Conservation (phyloP, 345 rosid species). For the Citrus trifoliata region DNA sequence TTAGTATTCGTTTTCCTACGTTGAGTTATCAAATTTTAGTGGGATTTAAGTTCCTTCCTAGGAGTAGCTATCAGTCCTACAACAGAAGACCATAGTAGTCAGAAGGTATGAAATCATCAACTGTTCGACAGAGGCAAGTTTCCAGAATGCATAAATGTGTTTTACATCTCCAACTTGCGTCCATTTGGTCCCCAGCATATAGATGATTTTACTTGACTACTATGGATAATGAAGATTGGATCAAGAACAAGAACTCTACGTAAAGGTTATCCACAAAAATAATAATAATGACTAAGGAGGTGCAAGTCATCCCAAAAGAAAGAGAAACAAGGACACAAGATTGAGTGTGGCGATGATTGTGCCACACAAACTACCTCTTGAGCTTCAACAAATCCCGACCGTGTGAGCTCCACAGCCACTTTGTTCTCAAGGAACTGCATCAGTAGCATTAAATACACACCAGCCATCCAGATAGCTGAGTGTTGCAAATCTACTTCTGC, state of each 20-base stretch:
- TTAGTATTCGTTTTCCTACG: background rate
- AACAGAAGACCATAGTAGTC: background rate
- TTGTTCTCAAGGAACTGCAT: constrained; percentile 98
- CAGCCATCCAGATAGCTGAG: constrained; percentile 95
- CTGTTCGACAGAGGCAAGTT: background rate
- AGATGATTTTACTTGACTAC: background rate
- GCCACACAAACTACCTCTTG: constrained; percentile 58
- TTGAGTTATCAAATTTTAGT: background rate
- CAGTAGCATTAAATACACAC: constrained; percentile 80
- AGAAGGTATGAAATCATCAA: background rate
- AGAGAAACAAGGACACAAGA: background rate
- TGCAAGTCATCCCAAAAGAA: background rate
- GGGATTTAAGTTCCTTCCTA: background rate
- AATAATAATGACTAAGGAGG: background rate
- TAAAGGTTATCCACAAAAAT: background rate
- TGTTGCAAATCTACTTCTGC: constrained; percentile 90
- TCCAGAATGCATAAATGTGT: background rate
- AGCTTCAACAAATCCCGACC: constrained; percentile 90
- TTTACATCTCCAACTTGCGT: too few species aligned
- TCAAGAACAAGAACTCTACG: background rate
- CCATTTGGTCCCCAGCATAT: background rate
- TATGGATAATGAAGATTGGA: background rate
- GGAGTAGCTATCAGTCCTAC: background rate
- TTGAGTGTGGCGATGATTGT: background rate
- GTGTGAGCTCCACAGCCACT: constrained; percentile 94